A percentile compares a stretch with the other conserved stretches of the same genome.
Conservation (phyloP, 225 moss, liverwort and hornwort genomes). For the Straminergon stramineum region DNA sequence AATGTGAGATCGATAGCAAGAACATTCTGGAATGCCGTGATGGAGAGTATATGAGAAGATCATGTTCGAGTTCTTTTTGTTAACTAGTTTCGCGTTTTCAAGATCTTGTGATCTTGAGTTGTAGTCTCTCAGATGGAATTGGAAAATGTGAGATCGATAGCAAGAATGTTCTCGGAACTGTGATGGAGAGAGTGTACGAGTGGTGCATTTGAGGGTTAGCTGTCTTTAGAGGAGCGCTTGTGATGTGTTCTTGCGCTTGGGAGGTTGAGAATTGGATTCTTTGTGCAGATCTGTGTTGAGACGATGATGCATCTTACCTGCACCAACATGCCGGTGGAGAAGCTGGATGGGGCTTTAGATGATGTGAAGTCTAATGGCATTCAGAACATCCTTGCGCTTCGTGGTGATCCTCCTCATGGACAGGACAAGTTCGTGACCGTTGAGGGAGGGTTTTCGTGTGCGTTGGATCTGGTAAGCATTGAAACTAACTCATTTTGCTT, state of each 20-base stretch:
- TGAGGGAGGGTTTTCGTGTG: conserved; percentile 79
- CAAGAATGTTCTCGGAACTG: neutral
- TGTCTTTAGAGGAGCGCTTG: neutral
- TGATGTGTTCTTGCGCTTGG: neutral
- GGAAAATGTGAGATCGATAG: neutral
- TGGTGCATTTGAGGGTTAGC: neutral
- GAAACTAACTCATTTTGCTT: neutral
- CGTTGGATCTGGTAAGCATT: conserved; percentile 70
- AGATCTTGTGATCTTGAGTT: neutral
- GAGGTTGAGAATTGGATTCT: neutral
- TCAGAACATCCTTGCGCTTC: conserved; percentile 92
- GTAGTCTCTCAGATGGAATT: neutral
- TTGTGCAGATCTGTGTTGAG: conserved; percentile 81
- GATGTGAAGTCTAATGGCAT: conserved; percentile 70
- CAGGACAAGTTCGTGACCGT: conserved; percentile 82
- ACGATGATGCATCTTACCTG: conserved; percentile 99
- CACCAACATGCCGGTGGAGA: conserved; percentile 96
- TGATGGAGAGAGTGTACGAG: neutral
- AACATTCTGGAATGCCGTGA: neutral
- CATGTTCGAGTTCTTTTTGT: neutral
- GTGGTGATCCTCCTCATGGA: conserved; percentile 96
- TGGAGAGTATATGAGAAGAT: neutral
- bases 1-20: neutral
- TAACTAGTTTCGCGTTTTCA: neutral
- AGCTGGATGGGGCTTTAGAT: conserved; percentile 66